Percentiles rank a stretch among this genome's conserved stretches.
These are phyloP conservation scores for Cryptosporidium viatorum DNA, from an alignment of 169 alveolate species.

Conservation along the genomic window DNA sequence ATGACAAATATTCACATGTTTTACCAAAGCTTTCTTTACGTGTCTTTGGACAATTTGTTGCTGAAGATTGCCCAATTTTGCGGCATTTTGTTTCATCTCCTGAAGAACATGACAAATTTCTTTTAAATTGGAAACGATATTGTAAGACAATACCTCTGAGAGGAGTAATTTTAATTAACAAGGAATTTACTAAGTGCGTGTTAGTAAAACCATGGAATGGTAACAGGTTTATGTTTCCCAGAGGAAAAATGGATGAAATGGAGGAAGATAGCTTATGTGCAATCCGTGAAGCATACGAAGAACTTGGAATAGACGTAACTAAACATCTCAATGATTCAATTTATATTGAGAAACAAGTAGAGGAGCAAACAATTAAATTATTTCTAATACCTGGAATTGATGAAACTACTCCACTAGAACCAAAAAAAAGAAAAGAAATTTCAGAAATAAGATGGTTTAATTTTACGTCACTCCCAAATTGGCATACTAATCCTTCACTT, in stretches of 20 bases:
- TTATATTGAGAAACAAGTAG: slow-evolving; percentile 83
- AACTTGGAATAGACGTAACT: slow-evolving; percentile 90
- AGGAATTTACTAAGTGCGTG: slow-evolving; percentile 84
- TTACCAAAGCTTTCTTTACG: slow-evolving; percentile 83
- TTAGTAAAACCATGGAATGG: slow-evolving; percentile 89
- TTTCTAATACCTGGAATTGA: slow-evolving; percentile 89
- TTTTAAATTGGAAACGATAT: slow-evolving; percentile 84
- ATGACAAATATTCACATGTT: slow-evolving; percentile 83
- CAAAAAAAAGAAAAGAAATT: slow-evolving; percentile 88
- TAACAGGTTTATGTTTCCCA: slow-evolving; percentile 91
- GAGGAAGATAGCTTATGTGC: slow-evolving; percentile 94
- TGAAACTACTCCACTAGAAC: slow-evolving; percentile 83
- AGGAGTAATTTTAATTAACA: slow-evolving; percentile 89
- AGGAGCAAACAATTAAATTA: slow-evolving; percentile 85
- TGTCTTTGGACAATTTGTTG: slow-evolving; percentile 85
- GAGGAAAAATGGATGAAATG: slow-evolving; percentile 93
- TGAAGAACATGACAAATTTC: slow-evolving; percentile 81
- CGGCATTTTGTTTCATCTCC: slow-evolving; percentile 80
- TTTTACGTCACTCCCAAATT: slow-evolving; percentile 76
- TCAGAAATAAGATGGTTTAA: slow-evolving; percentile 86
- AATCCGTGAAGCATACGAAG: slow-evolving; percentile 93
- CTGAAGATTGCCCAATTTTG: slow-evolving; percentile 86
- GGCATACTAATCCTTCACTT: slow-evolving; percentile 23
- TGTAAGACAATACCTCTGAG: slow-evolving; percentile 88
- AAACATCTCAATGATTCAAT: slow-evolving; percentile 81